These are phyloP conservation scores for Geranium brycei DNA, from an alignment of 345 rosid genomes.

Conservation along the genomic window DNA sequence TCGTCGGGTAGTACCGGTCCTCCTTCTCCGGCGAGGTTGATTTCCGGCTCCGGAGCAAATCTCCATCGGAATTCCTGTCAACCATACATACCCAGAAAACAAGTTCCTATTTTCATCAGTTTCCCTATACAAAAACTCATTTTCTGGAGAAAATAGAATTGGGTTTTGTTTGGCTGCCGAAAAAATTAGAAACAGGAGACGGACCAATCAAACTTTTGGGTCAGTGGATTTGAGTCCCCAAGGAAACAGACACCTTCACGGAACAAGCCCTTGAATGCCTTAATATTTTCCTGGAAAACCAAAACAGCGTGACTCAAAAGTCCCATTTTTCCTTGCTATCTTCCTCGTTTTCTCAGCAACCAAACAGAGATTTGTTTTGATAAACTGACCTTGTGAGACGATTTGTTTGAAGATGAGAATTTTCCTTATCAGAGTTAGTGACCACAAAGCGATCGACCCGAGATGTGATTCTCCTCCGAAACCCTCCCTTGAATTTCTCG, in stretches of 20 bases:
- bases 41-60: slow-evolving; percentile 27
- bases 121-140: neutral
- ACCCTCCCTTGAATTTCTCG: slow-evolving; percentile 30
- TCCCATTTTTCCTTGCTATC: neutral
- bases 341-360: slow-evolving; percentile 13
- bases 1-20: slow-evolving; percentile 46
- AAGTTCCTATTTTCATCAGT: neutral
- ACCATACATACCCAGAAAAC: slow-evolving; percentile 6
- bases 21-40: slow-evolving; percentile 47
- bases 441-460: slow-evolving; percentile 27
- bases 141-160: neutral
- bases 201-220: neutral
- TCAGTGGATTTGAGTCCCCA: neutral
- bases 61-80: slow-evolving; percentile 40
- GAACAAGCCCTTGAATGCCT: neutral
- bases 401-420: slow-evolving; percentile 26
- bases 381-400: slow-evolving; percentile 39
- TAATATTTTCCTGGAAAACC: neutral
- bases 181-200: neutral
- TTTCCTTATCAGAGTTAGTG: slow-evolving; percentile 24
- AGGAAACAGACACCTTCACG: neutral
- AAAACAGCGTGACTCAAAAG: neutral
- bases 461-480: slow-evolving; percentile 36
- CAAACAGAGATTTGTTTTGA: slow-evolving; percentile 13
- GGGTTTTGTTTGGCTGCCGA: neutral